These are phyloP conservation scores for Kazachstania kunashirensis DNA, from an alignment of 805 yeast species.

Conservation along the genomic window DNA sequence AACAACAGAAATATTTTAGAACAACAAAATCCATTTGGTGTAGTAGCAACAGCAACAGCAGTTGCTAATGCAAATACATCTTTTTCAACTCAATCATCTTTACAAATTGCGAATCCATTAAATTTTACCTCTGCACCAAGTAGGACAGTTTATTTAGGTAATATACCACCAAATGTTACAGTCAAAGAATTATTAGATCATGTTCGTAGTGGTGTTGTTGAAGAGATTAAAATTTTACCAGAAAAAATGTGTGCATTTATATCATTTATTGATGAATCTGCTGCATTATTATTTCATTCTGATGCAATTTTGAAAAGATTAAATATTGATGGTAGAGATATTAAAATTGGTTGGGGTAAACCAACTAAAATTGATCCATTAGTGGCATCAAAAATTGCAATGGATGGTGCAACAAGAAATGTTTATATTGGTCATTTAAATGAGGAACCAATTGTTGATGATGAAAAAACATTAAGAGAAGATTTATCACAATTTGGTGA, in stretches of 20 bases:
- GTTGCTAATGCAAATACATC: constrained; percentile 19
- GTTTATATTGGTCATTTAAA: constrained; percentile 79
- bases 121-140: constrained; percentile 47
- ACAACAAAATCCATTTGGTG: constrained; percentile 4
- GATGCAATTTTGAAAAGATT: constrained; percentile 83
- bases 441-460: constrained; percentile 33
- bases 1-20: neutral
- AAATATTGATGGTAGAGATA: constrained; percentile 68
- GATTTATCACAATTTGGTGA: constrained; percentile 70
- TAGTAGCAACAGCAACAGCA: constrained; percentile 18
- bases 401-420: constrained; percentile 88
- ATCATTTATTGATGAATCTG: constrained; percentile 78
- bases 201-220: constrained; percentile 84
- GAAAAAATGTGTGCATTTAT: constrained; percentile 83
- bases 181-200: constrained; percentile 79
- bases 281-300: constrained; percentile 85
- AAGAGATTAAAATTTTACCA: constrained; percentile 67
- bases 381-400: constrained; percentile 64
- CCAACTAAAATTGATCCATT: constrained; percentile 64
- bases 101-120: constrained; percentile 17
- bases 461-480: constrained; percentile 54
- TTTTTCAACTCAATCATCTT: constrained; percentile 2
- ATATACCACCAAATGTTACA: constrained; percentile 71
- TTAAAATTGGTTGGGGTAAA: constrained; percentile 91
- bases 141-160: constrained; percentile 85